A percentile compares a stretch with the other conserved stretches of the same genome.
Evolutionary conservation across 768 basidiomycete genomes (phyloP).

Genomic region (Pisolithus tinctorius): DNA sequence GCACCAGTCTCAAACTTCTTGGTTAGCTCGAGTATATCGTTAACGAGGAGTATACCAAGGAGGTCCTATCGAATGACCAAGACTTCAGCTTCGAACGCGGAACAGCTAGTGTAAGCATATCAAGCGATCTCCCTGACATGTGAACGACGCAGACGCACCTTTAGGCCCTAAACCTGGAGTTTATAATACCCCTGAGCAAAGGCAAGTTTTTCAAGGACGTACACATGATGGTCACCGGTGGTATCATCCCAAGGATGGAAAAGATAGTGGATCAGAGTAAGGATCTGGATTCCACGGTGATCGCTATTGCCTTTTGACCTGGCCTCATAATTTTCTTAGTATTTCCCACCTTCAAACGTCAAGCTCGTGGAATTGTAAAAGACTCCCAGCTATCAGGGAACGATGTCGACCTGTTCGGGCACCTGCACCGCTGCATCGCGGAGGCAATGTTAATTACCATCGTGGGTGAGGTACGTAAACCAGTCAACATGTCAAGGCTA

Average conservation of each 20-base stretch:
- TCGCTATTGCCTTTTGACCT: no score
- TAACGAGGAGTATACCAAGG: slow-evolving; percentile 18
- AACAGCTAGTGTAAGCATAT: slow-evolving; percentile 19
- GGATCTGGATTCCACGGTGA: background rate
- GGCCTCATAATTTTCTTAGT: slow-evolving; percentile 3
- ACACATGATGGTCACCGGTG: slow-evolving; percentile 1
- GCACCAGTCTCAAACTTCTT: background rate
- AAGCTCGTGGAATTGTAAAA: slow-evolving; percentile 12
- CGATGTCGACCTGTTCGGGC: slow-evolving; percentile 19
- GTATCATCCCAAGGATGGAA: slow-evolving; percentile 21
- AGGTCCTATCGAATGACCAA: slow-evolving; percentile 22
- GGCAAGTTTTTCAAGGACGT: slow-evolving; percentile 3
- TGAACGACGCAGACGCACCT: background rate
- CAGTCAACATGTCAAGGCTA: no score
- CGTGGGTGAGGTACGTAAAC: slow-evolving; percentile 21
- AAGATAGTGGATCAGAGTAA: slow-evolving; percentile 16
- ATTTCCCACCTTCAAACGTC: slow-evolving; percentile 20
- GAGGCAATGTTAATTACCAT: slow-evolving; percentile 27
- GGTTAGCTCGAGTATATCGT: slow-evolving; percentile 30
- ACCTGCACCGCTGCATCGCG: slow-evolving; percentile 23
- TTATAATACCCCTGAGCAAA: slow-evolving; percentile 9
- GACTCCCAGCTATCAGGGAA: slow-evolving; percentile 1
- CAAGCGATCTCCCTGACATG: background rate
- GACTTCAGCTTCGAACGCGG: slow-evolving; percentile 29
- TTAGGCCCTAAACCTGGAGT: slow-evolving; percentile 28